Evolutionary conservation across 2,329 filamentous ascomycete species (phyloP).

Genomic region (Akanthomyces lecanii): DNA sequence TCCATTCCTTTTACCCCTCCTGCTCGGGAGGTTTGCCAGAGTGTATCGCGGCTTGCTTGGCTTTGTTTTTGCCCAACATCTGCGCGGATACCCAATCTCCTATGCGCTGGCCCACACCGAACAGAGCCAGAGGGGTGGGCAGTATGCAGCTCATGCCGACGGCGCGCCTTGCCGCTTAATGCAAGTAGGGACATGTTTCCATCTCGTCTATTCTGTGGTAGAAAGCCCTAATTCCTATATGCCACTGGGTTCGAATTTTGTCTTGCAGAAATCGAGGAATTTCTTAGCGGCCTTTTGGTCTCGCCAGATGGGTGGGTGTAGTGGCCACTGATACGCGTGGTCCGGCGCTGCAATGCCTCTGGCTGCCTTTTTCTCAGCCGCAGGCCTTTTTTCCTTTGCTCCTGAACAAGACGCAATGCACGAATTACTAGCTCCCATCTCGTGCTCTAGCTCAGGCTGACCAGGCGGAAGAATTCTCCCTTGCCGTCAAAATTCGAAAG

Average conservation of each 20-base stretch:
- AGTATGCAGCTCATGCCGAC: conserved; percentile 14
- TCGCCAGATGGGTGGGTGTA: not conserved
- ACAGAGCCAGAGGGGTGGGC: not conserved
- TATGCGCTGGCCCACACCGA: conserved; percentile 11
- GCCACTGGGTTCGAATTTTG: no score
- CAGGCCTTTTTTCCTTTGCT: not conserved
- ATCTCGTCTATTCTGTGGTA: not conserved
- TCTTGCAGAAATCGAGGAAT: no score
- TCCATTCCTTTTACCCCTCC: not conserved
- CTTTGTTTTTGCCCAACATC: not conserved
- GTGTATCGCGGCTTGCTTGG: not conserved
- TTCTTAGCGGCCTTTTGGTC: not conserved
- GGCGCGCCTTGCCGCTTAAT: conserved; percentile 8
- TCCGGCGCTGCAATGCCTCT: not conserved
- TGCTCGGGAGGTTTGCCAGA: not conserved
- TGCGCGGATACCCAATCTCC: conserved; percentile 15
- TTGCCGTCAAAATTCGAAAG: no score
- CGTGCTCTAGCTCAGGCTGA: not conserved
- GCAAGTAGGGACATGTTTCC: not conserved
- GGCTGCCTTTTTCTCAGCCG: not conserved
- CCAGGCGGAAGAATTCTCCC: not conserved
- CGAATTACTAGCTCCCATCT: no score
- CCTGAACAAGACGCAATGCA: no score
- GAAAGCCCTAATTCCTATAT: not conserved
- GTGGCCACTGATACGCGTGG: not conserved